Evolutionary conservation across 805 yeast species (phyloP).

Genomic region (Candida odintsovae): DNA sequence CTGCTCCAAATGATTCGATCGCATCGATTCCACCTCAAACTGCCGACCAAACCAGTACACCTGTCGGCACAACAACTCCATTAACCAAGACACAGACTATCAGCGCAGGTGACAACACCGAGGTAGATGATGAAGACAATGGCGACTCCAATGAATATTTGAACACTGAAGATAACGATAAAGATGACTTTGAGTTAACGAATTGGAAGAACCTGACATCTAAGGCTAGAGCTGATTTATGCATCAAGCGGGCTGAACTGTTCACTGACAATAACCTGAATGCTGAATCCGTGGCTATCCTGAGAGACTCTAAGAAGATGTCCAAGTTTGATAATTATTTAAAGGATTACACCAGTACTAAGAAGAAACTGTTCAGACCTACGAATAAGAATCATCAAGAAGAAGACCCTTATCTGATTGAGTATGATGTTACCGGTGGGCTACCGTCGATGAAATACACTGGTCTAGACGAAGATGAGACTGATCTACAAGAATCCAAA

Average conservation of each 20-base stretch:
- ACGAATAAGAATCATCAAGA: slow-evolving; percentile 31
- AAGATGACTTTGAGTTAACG: slow-evolving; percentile 66
- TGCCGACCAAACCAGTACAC: neutral
- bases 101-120: slow-evolving; percentile 17
- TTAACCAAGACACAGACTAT: slow-evolving; percentile 11
- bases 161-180: slow-evolving; percentile 51
- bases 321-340: slow-evolving; percentile 37
- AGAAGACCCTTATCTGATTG: slow-evolving; percentile 55
- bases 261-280: slow-evolving; percentile 55
- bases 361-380: slow-evolving; percentile 23
- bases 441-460: slow-evolving; percentile 57
- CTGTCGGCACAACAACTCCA: neutral
- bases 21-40: neutral
- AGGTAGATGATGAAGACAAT: slow-evolving; percentile 26
- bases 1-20: neutral
- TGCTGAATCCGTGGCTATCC: slow-evolving; percentile 60
- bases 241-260: slow-evolving; percentile 59
- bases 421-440: slow-evolving; percentile 80
- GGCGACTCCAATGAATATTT: slow-evolving; percentile 37
- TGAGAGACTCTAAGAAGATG: slow-evolving; percentile 67
- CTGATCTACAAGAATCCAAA: slow-evolving; percentile 40
- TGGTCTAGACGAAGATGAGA: slow-evolving; percentile 45
- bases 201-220: slow-evolving; percentile 85
- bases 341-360: slow-evolving; percentile 27
- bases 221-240: slow-evolving; percentile 68